A percentile compares a stretch with the other conserved stretches of the same genome.
Evolutionary conservation across 345 rosid genomes (phyloP).

Genomic region (Brassica incana): DNA sequence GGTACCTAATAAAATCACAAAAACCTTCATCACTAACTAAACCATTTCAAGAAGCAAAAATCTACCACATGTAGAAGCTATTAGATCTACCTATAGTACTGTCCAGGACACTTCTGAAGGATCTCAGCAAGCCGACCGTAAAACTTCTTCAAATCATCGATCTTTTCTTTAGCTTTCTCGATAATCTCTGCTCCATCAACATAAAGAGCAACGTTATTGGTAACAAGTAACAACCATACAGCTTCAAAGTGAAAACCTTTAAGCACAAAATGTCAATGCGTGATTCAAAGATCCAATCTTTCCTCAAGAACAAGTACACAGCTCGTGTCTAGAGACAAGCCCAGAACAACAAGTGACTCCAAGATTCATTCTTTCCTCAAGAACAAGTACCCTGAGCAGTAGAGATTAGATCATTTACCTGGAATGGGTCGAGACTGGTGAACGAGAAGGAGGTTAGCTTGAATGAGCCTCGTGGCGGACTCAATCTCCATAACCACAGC

Average conservation of each 20-base stretch:
- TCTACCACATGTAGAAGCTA: not conserved
- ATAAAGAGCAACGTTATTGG: not conserved
- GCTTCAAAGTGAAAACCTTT: not conserved
- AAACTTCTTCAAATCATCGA: slow-evolving; percentile 55
- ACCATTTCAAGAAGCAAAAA: not conserved
- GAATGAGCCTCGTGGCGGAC: slow-evolving; percentile 66
- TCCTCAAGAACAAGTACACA: not conserved
- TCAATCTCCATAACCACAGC: slow-evolving; percentile 73
- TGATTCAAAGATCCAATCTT: slow-evolving; percentile 1
- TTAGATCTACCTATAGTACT: slow-evolving; percentile 65
- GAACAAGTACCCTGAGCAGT: not conserved
- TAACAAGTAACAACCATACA: slow-evolving; percentile 8
- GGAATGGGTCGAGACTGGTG: slow-evolving; percentile 86
- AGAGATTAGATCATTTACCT: slow-evolving; percentile 43
- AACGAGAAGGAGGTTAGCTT: slow-evolving; percentile 75
- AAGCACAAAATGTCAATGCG: not conserved
- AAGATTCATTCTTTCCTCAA: slow-evolving; percentile 3
- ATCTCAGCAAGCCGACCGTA: slow-evolving; percentile 62
- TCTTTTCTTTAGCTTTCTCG: slow-evolving; percentile 62
- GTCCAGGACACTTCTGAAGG: slow-evolving; percentile 61
- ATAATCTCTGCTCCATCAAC: slow-evolving; percentile 59
- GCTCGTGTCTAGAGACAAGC: not conserved
- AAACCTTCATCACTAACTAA: slow-evolving; percentile 10
- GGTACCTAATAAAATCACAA: slow-evolving; percentile 55
- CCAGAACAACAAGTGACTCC: not conserved